phyloP scores from a whole-genome alignment of 345 rosid species.

The Leavenworthia alabamica region DNA sequence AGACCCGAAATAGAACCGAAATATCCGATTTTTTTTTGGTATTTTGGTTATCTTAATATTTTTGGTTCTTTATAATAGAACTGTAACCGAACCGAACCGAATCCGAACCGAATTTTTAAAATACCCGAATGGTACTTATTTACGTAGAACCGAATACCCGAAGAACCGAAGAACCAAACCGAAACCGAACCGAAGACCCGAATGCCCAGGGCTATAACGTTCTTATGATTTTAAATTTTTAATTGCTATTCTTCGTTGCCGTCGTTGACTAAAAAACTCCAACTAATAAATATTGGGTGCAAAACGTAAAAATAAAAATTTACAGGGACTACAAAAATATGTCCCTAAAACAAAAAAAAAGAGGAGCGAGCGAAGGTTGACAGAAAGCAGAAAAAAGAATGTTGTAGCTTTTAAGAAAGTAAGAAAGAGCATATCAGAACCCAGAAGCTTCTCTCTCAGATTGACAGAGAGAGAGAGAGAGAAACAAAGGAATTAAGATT shows the following conservation, averaged over 20 bases:
- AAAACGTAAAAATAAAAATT: neutral
- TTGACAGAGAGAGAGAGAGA: neutral
- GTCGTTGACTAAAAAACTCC: neutral
- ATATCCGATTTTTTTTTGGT: no score
- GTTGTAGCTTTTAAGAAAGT: slow-evolving; percentile 28
- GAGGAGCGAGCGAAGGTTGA: slow-evolving; percentile 10
- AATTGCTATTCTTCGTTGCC: slow-evolving; percentile 11
- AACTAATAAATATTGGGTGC: slow-evolving; percentile 9
- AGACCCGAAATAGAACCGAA: no score
- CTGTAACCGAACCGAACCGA: no score
- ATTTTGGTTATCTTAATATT: no score
- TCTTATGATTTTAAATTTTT: no score
- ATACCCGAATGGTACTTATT: no score
- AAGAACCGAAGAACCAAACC: no score
- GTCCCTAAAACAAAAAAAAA: slow-evolving; percentile 14
- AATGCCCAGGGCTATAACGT: no score
- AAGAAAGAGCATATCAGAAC: slow-evolving; percentile 24
- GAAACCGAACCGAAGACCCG: no score
- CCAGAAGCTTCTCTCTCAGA: slow-evolving; percentile 27
- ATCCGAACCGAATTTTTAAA: no score
- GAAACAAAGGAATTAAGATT: slow-evolving; percentile 6
- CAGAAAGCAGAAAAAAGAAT: slow-evolving; percentile 23
- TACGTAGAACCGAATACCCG: no score
- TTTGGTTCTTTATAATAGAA: no score
- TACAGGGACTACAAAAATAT: neutral